Evolutionary conservation across 305 asterid genomes (phyloP).

Genomic region (Fraxinus greggii): DNA sequence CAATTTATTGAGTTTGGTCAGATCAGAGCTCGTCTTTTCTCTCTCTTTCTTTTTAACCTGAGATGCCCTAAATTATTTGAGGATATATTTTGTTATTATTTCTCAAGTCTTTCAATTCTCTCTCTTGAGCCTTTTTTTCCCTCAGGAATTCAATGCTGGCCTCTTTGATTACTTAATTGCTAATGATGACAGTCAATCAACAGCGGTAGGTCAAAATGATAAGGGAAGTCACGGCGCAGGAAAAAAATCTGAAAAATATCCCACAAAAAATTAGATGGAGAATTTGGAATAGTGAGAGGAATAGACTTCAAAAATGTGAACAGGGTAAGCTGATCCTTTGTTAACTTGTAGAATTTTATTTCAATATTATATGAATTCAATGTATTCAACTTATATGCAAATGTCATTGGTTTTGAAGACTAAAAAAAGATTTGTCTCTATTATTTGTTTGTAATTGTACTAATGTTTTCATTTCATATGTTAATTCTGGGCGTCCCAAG

Average conservation of each 20-base stretch:
- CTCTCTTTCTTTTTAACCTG: background rate
- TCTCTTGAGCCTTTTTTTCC: background rate
- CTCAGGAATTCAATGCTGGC: constrained; percentile 86
- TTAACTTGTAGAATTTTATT: constrained; percentile 7
- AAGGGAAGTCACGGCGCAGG: constrained; percentile 35
- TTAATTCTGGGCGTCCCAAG: background rate
- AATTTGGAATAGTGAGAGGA: constrained; percentile 94
- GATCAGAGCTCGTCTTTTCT: background rate
- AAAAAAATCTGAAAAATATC: constrained; percentile 49
- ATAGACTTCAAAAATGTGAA: constrained; percentile 89
- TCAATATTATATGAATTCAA: background rate
- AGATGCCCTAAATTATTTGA: background rate
- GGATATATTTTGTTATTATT: background rate
- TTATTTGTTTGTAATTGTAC: background rate
- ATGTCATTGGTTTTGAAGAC: background rate
- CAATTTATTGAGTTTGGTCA: constrained; percentile 8
- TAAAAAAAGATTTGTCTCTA: background rate
- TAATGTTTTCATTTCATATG: background rate
- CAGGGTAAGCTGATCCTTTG: constrained; percentile 52
- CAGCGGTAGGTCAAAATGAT: constrained; percentile 42
- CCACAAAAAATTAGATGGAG: constrained; percentile 69
- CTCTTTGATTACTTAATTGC: constrained; percentile 88
- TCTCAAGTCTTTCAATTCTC: background rate
- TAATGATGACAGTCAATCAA: constrained; percentile 58
- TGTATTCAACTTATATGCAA: background rate